Evolutionary conservation across 192 early-diverging fungal species (phyloP), one percentile per base, ranked within the genome.

Genomic region (Dissophora ornata): DNA sequence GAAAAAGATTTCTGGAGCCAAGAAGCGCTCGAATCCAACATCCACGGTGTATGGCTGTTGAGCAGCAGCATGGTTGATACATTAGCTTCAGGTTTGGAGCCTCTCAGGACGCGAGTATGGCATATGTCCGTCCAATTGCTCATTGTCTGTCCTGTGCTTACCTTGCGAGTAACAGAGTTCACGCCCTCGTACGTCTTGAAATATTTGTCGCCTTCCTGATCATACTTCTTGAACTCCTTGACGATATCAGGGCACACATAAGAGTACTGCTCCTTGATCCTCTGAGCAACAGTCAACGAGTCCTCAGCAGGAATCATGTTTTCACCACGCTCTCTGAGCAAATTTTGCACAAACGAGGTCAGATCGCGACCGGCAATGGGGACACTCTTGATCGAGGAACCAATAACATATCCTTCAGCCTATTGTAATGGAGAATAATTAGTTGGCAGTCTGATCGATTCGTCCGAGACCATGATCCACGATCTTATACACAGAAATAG

Each of bases 1-100:
- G 86, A 99, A 99, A 81, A 99, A 99, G 80, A 99, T 94, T 74
- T 99, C 97, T 18, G 97, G 97, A n/a, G 94, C 97, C 60, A 99
- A 82, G 87, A 99, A 99, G 54, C 97, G 94, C 80, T 99, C 97
- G 74, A 93, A 99, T 52, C 97, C 97, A 64, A 99, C 91, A 84
- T 99, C 97, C 16, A 99, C 94, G 32, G 82, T 88, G 80, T 98
- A 99, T 34, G 93, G 81, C 90, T 95, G 77, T 42, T 64, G 73
- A 2, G 36, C 8, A 29, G n/a, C n/a, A n/a, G n/a, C n/a, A n/a
- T n/a, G n/a, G n/a, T n/a, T n/a, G n/a, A n/a, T n/a, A n/a, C n/a
- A n/a, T n/a, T n/a, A n/a, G n/a, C n/a, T n/a, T n/a, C n/a, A n/a
- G n/a, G n/a, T n/a, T n/a, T n/a, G n/a, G n/a, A n/a, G n/a, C n/a